Base-by-base conservation (phyloP, 768 basidiomycete species). In the Boletus barrowsii region DNA sequence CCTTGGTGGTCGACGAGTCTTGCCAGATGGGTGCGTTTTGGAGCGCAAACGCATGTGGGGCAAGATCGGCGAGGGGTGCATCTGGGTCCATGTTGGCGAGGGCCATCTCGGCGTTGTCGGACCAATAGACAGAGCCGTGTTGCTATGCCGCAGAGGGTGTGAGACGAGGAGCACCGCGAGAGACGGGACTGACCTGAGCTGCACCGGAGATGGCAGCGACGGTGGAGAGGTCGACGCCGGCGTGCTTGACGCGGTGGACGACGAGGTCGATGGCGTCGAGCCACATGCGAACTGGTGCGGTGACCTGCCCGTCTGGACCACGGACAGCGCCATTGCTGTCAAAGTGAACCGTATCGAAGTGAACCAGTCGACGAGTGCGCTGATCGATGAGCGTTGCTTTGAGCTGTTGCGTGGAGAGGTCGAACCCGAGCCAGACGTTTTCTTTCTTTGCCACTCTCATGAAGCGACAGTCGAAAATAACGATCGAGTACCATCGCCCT, bases 401-500 rank as follows among this genome's bases (percentile, higher is more conserved):
- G 54, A 53, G 43, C 2, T 55, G 54, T 8, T 55, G 50, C 0
- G 50, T 53, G 32, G 54, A 52, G 49, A 53, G 54, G 50, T 53
- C 51, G 51, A 47, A 2, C 2, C 51, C 51, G 32, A 37, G 57
- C 7, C 33, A 49, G n/a, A n/a, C 22, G 10, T 35, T n/a, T 48
- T 48, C 18, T 48, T 39, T 20, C 18, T 39, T 20, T 14, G 30
- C 63, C 58, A 79, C 72, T 37, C 10, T 75, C 61, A 71, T 77
- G 63, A 29, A 5, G 20, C 53, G 53, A 54, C 53, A 49, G 65
- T 84, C 84, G 26, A 86, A 81, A 76, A 83, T 81, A 51, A 84
- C 87, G 15, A 77, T 92, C 68, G 87, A 91, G 65, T 86, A 88
- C 68, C 83, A 88, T 73, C 76, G 84, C 17, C 88, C 88, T 3